A percentile compares a stretch with the other conserved stretches of the same genome.
Evolutionary conservation across 495 filamentous ascomycete species (phyloP).

Genomic region (Penicillium flavigenum): DNA sequence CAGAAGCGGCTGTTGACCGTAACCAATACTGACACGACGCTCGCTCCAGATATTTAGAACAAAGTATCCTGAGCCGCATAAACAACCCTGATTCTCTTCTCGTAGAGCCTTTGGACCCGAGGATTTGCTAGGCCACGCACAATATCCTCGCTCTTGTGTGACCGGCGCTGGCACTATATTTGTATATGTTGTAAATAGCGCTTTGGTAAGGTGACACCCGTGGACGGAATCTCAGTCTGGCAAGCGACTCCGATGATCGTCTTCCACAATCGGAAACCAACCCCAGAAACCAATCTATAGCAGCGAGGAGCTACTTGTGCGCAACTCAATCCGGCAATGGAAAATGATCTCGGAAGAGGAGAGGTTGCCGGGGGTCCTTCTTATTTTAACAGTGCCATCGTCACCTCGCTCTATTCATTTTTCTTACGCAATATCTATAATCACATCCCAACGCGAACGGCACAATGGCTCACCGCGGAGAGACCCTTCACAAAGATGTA

Average conservation of each 20-base stretch:
- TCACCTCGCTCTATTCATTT: not conserved
- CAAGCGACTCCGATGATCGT: constrained; percentile 17
- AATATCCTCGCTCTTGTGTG: not conserved
- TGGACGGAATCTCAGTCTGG: not conserved
- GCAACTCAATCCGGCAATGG: constrained; percentile 6
- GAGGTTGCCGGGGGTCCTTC: not conserved
- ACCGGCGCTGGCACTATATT: not conserved
- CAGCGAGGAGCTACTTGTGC: constrained; percentile 6
- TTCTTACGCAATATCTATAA: not conserved
- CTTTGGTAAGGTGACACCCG: not conserved
- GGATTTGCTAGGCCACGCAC: not conserved
- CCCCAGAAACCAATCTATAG: constrained; percentile 5
- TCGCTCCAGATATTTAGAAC: not conserved
- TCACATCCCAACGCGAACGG: not conserved
- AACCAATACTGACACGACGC: not conserved
- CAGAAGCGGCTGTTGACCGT: not conserved
- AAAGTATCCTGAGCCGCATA: not conserved
- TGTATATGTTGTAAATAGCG: not conserved
- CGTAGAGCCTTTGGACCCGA: too few relatives aligned
- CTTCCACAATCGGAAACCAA: constrained; percentile 17
- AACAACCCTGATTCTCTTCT: not conserved
- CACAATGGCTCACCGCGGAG: constrained; percentile 34
- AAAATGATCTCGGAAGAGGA: not conserved
- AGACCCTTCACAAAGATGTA: constrained; percentile 34
- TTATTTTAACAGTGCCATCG: constrained; percentile 17